Base-by-base conservation (phyloP, 352 stramenopile species). In the Phytophthora tubulina region DNA sequence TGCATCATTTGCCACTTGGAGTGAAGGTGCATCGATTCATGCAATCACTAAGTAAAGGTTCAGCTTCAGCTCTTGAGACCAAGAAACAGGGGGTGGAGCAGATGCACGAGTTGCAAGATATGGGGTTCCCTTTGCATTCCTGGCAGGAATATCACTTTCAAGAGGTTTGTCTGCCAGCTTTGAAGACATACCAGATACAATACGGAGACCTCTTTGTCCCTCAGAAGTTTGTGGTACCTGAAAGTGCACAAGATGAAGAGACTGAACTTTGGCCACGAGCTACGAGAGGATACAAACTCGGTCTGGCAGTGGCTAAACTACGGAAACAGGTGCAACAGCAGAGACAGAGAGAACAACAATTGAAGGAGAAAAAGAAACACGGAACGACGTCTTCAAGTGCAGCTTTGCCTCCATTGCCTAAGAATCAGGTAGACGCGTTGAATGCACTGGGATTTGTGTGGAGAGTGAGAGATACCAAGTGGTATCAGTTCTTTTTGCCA, bases 361-460 rank as follows among this genome's bases (percentile, higher is more conserved):
- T 53, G 3, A 73, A 70, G 33, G 65, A 66, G 36, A 67, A 63
- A 52, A 67, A 72, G 54, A 62, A 67, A 33, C 53, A 52, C 30
- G 17, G 8, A 4, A 52, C 44, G 1, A 5, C 50, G 3, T 27
- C 41, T 11, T 51, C 35, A 6, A 64, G 31, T 65, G 39, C 73
- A 2, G 38, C n/a, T 1, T 62, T 82, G 42, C 64, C 64, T 2
- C 56, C 78, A 8, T 46, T 95, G 6, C 80, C 93, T 38, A 75
- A 81, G 35, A 75, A 84, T 7, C 76, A 96, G 8, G 84, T 87
- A 46, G 75, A 90, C 0, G 78, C 89, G 36, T 80, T 99, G n/a
- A 88, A 98, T 61, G 74, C 75, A 7, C 70, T 98, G 6, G 95
- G 92, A 4, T 99, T 99, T 76, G 81, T 97, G 21, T 99, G 96